Conservation (phyloP, 2,329 filamentous ascomycete species). For the Arthroderma sp. region DNA sequence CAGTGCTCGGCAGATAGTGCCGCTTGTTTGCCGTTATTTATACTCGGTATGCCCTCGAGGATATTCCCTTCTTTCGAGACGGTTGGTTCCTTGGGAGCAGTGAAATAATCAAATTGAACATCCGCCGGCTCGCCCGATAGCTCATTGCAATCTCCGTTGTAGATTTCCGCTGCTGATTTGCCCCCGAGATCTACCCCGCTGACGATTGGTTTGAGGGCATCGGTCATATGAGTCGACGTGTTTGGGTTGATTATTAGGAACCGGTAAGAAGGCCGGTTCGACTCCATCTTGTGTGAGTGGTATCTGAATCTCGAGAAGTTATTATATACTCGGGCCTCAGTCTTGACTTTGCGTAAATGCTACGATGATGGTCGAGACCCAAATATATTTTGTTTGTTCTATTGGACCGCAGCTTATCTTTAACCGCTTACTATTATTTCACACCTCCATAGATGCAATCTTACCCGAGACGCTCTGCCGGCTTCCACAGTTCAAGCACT, state of each 20-base stretch:
- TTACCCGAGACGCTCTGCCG: not conserved
- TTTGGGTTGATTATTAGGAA: slow-evolving; percentile 38
- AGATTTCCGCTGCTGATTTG: not conserved
- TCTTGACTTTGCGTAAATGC: no score
- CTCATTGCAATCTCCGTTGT: not conserved
- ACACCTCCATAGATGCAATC: not conserved
- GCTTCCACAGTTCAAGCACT: not conserved
- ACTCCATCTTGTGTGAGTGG: not conserved
- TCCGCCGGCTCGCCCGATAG: slow-evolving; percentile 14
- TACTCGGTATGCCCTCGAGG: slow-evolving; percentile 53
- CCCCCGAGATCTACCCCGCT: slow-evolving; percentile 24
- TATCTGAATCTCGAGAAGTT: no score
- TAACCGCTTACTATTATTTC: not conserved
- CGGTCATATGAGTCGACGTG: slow-evolving; percentile 35
- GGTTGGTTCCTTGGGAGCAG: slow-evolving; percentile 23
- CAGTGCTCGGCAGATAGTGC: slow-evolving; percentile 51
- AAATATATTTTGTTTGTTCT: no score
- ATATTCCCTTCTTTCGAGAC: slow-evolving; percentile 22
- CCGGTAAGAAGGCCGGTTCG: slow-evolving; percentile 6
- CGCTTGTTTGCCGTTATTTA: slow-evolving; percentile 64
- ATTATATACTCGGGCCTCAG: not conserved
- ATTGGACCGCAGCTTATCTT: not conserved
- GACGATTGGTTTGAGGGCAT: slow-evolving; percentile 31
- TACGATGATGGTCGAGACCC: no score
- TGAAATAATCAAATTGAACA: slow-evolving; percentile 31